Conservation (phyloP, 352 stramenopile genomes). For the Phytopythium montanum region DNA sequence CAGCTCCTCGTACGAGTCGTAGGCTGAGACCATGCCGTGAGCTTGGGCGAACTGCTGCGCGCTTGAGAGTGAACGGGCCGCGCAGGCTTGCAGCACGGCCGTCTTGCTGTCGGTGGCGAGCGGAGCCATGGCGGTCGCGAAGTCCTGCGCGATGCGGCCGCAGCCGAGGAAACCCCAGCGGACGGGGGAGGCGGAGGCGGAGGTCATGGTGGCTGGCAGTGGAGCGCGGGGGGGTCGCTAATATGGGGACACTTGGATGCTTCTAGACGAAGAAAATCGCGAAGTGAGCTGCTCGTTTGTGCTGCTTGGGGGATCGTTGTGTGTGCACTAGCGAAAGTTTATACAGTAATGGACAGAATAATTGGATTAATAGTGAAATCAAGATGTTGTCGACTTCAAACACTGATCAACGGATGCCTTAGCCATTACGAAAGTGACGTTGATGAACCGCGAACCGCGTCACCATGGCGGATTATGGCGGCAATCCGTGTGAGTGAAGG, state of each 20-base stretch:
- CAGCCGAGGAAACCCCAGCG: conserved; percentile 67
- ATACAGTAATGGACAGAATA: not conserved
- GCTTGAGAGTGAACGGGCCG: conserved; percentile 39
- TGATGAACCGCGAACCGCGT: not conserved
- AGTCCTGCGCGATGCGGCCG: conserved; percentile 63
- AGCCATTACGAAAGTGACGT: too few species aligned
- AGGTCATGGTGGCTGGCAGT: not conserved
- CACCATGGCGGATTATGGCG: not conserved
- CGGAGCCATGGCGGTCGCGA: conserved; percentile 36
- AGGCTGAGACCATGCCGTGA: conserved; percentile 45
- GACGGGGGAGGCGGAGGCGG: not conserved
- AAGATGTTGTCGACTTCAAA: not conserved
- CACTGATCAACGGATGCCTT: not conserved
- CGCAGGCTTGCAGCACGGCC: conserved; percentile 40
- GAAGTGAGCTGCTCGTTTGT: conserved; percentile 1
- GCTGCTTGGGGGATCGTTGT: not conserved
- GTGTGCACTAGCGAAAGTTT: not conserved
- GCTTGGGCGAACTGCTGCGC: conserved; percentile 41
- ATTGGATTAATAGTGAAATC: not conserved
- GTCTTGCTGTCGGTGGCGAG: conserved; percentile 8
- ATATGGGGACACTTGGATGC: not conserved
- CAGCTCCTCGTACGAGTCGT: conserved; percentile 87
- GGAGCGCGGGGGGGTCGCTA: too few species aligned
- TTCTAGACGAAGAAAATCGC: not conserved
- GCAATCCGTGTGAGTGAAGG: not conserved